Evolutionary conservation across 2,329 filamentous ascomycete species (phyloP), one percentile per base, ranked within the genome.

Genomic region (Colletotrichum sp.): DNA sequence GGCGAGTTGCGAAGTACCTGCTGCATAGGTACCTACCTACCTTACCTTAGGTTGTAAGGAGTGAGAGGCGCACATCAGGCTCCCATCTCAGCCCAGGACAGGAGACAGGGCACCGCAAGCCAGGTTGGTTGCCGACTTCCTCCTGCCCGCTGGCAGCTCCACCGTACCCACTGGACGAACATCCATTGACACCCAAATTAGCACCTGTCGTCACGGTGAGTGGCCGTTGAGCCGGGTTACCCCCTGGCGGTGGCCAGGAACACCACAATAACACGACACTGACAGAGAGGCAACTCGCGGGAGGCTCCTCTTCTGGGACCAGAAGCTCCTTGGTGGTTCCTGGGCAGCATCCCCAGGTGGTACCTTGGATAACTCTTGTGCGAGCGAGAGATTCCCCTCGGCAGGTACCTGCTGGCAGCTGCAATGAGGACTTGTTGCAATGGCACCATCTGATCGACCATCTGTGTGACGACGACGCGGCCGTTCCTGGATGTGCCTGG

Each of bases 381-480:
- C 44, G 65, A 57, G 72, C 62, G 62, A 72, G 34, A 57, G 28
- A 68, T 64, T 55, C 21, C 55, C 62, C 52, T 60, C 71, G 18
- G 26, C 13, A 57, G 13, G 55, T 18, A 57, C 55, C 21, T 15
- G 12, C n/a, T 34, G 32, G 32, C 32, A 34, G 32, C 32, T 6
- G 26, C 21, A 57, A n/a, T 62, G 34, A 67, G 62, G 30, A 68
- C 55, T 64, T 70, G 64, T 26, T 30, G 44, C 64, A 57, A 76
- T 76, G 59, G 73, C 70, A 69, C 70, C 73, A 76, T 76, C 70
- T 69, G 73, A 76, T 76, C 73, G 73, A 67, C 70, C 70, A 76
- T 69, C 44, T 39, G 44, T 59, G 44, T 76, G 73, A 76, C 73
- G 69, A 75, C 71, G 69, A 75, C 71, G 69, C 64, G 39, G 57